Evolutionary conservation across 2,329 filamentous ascomycete genomes (phyloP), one percentile per base, ranked within the genome.

Genomic region (Cladorrhinum sp.): DNA sequence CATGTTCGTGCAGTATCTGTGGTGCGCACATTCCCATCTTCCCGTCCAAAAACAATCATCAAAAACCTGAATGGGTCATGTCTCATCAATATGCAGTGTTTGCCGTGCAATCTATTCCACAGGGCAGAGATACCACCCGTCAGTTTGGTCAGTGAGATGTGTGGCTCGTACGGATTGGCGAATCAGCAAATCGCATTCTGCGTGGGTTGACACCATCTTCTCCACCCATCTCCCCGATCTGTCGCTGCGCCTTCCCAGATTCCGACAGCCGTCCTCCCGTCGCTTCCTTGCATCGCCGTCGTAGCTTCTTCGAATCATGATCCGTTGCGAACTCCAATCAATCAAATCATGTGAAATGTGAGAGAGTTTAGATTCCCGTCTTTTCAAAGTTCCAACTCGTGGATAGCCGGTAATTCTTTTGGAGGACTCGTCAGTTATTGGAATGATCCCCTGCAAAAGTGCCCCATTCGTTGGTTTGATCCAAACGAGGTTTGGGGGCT

Each of bases 261-360:
- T 59, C 38, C 50, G 36, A 50, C 57, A 52, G 56, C 49, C 56
- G 50, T 58, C 53, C 36, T 32, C 50, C 56, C 56, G 56, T 51
- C 24, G 50, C 32, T 58, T 53, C 20, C 36, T 45, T 25, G 32
- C 38, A 56, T 55, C 55, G 41, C 27, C 41, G 32, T 38, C 48
- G 48, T 20, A 50, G 23, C 24, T 23, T 23, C 41, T 45, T 45
- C 18, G 41, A 45, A 45, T 18, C n/a, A 18, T 45, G 41, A 50
- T 50, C 24, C 12, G n/a, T 53, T 53, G 41, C 18, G 41, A 22
- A 45, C 3, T 18, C 3, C 9, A 5, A 12, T n/a, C n/a, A n/a
- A n/a, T n/a, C n/a, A n/a, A n/a, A n/a, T n/a, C n/a, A n/a, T 20
- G 41, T 18, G n/a, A 45, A 22, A 45, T 45, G n/a, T 45, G 41